phyloP scores from a whole-genome alignment of 2,329 filamentous ascomycete species.

The Colletotrichum orchidophilum region DNA sequence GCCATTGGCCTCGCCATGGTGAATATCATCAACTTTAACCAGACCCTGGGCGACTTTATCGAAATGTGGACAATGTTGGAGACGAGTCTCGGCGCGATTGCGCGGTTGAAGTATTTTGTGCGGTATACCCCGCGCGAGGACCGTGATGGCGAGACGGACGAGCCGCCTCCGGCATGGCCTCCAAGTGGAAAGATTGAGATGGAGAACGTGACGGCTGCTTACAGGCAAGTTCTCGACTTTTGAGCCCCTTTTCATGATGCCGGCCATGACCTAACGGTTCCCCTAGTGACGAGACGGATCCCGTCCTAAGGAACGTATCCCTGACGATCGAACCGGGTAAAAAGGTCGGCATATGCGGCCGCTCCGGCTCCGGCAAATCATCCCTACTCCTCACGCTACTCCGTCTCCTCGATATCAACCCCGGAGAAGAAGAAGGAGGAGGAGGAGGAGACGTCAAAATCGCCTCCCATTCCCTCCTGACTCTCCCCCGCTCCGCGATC shows the following conservation, averaged over 20 bases:
- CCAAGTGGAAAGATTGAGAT: constrained; percentile 40
- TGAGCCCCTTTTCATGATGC: constrained; percentile 55
- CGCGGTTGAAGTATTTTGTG: constrained; percentile 42
- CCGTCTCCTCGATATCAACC: constrained; percentile 54
- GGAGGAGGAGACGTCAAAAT: constrained; percentile 47
- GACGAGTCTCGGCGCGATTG: constrained; percentile 47
- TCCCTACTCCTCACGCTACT: constrained; percentile 58
- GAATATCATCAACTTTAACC: constrained; percentile 40
- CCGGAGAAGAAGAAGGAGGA: neutral
- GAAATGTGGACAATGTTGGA: constrained; percentile 48
- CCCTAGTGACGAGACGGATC: constrained; percentile 32
- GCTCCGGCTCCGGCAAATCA: constrained; percentile 63
- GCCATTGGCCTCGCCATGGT: constrained; percentile 43
- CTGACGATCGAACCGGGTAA: constrained; percentile 46
- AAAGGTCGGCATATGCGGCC: constrained; percentile 61
- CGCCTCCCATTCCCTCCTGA: constrained; percentile 52
- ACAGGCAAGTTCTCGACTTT: constrained; percentile 48
- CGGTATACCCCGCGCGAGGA: constrained; percentile 44
- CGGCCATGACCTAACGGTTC: constrained; percentile 46
- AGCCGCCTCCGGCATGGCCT: constrained; percentile 40
- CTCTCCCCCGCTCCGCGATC: constrained; percentile 51
- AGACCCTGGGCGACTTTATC: constrained; percentile 44
- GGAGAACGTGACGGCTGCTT: constrained; percentile 39
- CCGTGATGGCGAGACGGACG: constrained; percentile 2
- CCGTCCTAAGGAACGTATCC: constrained; percentile 34